These are phyloP conservation scores for Lepiota venenata DNA, from an alignment of 768 basidiomycete species.

Conservation along the genomic window DNA sequence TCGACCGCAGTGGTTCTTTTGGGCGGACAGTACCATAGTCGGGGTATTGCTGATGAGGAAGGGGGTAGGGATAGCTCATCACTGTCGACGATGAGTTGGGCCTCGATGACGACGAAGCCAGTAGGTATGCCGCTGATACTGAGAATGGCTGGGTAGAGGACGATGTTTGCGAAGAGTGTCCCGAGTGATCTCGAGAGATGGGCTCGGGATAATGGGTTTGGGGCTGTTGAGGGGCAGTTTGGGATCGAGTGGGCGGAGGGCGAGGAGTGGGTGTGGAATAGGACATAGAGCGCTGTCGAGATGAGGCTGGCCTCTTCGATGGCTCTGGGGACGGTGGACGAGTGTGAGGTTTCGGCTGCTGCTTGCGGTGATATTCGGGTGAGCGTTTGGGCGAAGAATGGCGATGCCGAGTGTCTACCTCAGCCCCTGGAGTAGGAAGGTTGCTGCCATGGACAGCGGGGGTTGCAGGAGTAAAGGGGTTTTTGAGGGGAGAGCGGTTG, in stretches of 20 bases:
- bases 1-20: conserved; percentile 11
- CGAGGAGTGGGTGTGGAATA: conserved; percentile 1
- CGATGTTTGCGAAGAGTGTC: conserved; percentile 10
- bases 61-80: conserved; percentile 6
- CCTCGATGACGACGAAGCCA: not conserved
- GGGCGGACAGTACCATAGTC: conserved; percentile 5
- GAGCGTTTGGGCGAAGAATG: not conserved
- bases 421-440: not conserved
- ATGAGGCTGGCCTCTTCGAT: not conserved
- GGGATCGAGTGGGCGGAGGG: not conserved
- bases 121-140: conserved; percentile 9
- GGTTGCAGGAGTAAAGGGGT: conserved; percentile 11
- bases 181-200: conserved; percentile 8
- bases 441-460: conserved; percentile 5
- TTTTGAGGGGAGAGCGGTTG: conserved; percentile 9
- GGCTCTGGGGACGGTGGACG: not conserved
- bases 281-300: conserved; percentile 9
- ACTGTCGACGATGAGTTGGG: conserved; percentile 2
- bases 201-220: conserved; percentile 1
- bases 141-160: conserved; percentile 9
- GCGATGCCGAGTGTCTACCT: not conserved
- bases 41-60: conserved; percentile 6
- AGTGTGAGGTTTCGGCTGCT: not conserved
- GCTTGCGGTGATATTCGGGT: conserved; percentile 1
- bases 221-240: conserved; percentile 2